Conservation (phyloP, 306 rosid genomes). For the Lagenaria siceraria region DNA sequence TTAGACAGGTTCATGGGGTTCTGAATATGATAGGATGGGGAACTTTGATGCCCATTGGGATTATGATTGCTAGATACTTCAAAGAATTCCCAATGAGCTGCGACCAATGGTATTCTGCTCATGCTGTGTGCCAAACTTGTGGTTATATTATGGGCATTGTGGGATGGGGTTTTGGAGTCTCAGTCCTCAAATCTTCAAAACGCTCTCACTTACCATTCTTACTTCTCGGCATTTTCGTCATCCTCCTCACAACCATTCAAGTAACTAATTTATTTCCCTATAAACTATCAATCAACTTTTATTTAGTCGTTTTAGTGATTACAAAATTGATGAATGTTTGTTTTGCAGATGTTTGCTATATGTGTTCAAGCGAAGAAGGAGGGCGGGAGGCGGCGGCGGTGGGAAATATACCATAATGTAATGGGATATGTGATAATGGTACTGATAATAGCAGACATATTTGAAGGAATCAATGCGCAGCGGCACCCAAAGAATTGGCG, state of each 20-base stretch:
- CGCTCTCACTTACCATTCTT: conserved; percentile 14
- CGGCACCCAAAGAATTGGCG: conserved; percentile 21
- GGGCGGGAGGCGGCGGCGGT: neutral
- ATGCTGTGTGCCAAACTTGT: conserved; percentile 26
- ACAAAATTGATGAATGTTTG: no score
- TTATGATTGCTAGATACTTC: conserved; percentile 34
- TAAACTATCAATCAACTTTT: no score
- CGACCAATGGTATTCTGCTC: conserved; percentile 27
- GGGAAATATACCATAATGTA: conserved; percentile 17
- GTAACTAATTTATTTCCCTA: conserved; percentile 8
- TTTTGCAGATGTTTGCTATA: neutral
- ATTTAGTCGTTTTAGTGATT: no score
- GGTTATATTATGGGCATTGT: conserved; percentile 36
- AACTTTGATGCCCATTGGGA: conserved; percentile 39
- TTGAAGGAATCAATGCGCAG: conserved; percentile 26
- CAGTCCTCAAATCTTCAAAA: conserved; percentile 14
- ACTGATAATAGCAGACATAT: conserved; percentile 25
- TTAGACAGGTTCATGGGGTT: conserved; percentile 19
- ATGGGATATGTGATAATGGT: conserved; percentile 23
- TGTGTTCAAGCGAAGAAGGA: conserved; percentile 12
- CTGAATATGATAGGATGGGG: conserved; percentile 49
- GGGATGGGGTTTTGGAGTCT: conserved; percentile 35
- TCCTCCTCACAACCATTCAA: conserved; percentile 31
- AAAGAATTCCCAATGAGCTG: conserved; percentile 22
- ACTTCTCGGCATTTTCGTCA: conserved; percentile 24